Base-by-base conservation (phyloP, 768 basidiomycete genomes). In the Tulasnella sp. region DNA sequence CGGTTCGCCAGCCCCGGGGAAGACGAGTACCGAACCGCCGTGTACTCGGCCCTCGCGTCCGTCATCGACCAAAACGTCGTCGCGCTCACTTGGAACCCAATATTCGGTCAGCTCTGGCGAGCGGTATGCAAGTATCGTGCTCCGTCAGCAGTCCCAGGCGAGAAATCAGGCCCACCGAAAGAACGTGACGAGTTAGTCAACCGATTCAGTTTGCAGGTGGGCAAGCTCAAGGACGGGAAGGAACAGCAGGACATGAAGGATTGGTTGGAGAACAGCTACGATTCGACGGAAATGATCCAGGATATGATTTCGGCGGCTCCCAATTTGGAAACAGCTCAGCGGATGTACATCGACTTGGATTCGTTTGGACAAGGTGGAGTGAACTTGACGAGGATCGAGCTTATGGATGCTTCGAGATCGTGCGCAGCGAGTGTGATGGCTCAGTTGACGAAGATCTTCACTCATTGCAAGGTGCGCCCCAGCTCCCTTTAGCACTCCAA, bases 71-170 rank as follows among this genome's bases (percentile, higher is more conserved):
- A 80, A 48, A 84, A 84, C 76, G 84, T 84, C 76, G 80, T 81
- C 46, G 80, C 81, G 19, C 82, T 84, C 76, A 83, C 83, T 16
- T 84, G 83, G 44, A 84, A 84, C 75, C 80, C 83, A 16, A 77
- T 84, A 36, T 84, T 84, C 80, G 84, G 84, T 31, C 83, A 83
- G 77, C 83, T 84, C 24, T 84, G 84, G 84, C 83, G 84, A 40
- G 83, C 84, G 14, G 84, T 84, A 21, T 84, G 83, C 81, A 82
- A 81, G 74, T 81, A 82, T 42, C 78, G 46, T 0, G 62, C 31
- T 68, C 62, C 62, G 18, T 74, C 73, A 18, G 38, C 24, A 12
- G 38, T 74, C 10, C 62, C 62, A 3, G 62, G 62, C 4, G 62
- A 68, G 18, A 68, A 68, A 36, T 27, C 62, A 3, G 62, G 18